These are phyloP conservation scores for Noccaea bulbosa DNA, from an alignment of 345 rosid species.

Conservation along the genomic window DNA sequence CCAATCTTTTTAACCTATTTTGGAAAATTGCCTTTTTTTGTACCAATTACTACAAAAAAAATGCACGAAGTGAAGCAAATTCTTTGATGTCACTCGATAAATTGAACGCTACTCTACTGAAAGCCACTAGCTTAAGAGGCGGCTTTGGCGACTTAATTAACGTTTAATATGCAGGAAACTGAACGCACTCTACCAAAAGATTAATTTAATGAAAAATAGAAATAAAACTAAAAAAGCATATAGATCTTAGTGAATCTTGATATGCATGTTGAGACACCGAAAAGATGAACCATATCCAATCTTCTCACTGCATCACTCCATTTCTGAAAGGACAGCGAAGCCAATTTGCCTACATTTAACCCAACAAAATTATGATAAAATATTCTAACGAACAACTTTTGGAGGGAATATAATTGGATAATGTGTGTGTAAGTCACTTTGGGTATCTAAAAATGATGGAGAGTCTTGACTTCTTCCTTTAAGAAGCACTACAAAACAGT, in stretches of 20 bases:
- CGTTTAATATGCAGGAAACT: neutral
- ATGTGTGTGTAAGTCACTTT: slow-evolving; percentile 27
- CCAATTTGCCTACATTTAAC: slow-evolving; percentile 21
- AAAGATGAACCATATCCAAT: slow-evolving; percentile 9
- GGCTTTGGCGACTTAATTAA: neutral
- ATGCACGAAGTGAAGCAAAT: no score
- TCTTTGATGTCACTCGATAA: no score
- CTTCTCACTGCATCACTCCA: slow-evolving; percentile 8
- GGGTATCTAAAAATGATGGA: slow-evolving; percentile 19
- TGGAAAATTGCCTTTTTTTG: no score
- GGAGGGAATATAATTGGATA: slow-evolving; percentile 13
- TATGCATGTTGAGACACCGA: neutral
- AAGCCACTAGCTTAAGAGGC: neutral
- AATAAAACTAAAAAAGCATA: neutral
- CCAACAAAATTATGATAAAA: slow-evolving; percentile 18
- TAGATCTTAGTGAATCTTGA: neutral
- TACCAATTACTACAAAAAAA: no score
- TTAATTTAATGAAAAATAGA: neutral
- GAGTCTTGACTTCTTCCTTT: slow-evolving; percentile 20
- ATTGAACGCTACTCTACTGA: no score
- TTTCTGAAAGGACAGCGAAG: slow-evolving; percentile 5
- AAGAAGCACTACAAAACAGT: neutral
- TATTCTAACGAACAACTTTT: neutral
- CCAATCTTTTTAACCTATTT: no score
- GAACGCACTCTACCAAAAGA: neutral